These are phyloP conservation scores for Fusarium sp. DNA, from an alignment of 2,329 filamentous ascomycete species.

Conservation along the genomic window DNA sequence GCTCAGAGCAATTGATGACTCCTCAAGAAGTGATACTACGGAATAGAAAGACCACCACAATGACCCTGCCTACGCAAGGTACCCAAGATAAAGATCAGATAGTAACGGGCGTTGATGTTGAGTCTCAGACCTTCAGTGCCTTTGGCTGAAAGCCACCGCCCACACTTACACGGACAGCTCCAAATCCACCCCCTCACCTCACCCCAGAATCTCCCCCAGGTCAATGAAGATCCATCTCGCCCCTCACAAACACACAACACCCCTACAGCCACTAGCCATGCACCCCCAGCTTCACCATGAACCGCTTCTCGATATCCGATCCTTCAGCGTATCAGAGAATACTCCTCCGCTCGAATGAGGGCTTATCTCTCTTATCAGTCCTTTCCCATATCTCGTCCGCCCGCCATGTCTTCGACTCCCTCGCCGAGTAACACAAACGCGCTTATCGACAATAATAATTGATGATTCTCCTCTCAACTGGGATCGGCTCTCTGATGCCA, in stretches of 20 bases:
- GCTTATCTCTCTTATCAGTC: slow-evolving; percentile 31
- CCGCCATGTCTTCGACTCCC: slow-evolving; percentile 22
- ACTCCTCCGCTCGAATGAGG: neutral
- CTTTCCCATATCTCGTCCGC: slow-evolving; percentile 12
- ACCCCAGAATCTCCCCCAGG: slow-evolving; percentile 26
- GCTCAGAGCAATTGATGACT: neutral
- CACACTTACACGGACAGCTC: slow-evolving; percentile 7
- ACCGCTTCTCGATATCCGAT: neutral
- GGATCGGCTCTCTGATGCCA: slow-evolving; percentile 10
- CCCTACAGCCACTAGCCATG: slow-evolving; percentile 14
- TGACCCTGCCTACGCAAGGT: neutral
- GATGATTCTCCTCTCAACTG: neutral
- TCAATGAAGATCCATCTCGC: slow-evolving; percentile 14
- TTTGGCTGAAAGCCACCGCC: slow-evolving; percentile 18
- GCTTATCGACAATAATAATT: slow-evolving; percentile 22
- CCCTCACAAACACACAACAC: slow-evolving; percentile 11
- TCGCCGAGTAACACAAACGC: slow-evolving; percentile 18
- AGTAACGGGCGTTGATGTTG: slow-evolving; percentile 1
- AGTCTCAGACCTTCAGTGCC: neutral
- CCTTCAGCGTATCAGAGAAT: slow-evolving; percentile 3
- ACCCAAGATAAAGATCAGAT: neutral
- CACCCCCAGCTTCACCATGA: slow-evolving; percentile 18
- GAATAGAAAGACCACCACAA: neutral
- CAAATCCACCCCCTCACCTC: slow-evolving; percentile 19
- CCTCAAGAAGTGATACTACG: neutral